Base-by-base conservation (phyloP, 176 grass and related monocot species). In the Phyllostachys edulis region DNA sequence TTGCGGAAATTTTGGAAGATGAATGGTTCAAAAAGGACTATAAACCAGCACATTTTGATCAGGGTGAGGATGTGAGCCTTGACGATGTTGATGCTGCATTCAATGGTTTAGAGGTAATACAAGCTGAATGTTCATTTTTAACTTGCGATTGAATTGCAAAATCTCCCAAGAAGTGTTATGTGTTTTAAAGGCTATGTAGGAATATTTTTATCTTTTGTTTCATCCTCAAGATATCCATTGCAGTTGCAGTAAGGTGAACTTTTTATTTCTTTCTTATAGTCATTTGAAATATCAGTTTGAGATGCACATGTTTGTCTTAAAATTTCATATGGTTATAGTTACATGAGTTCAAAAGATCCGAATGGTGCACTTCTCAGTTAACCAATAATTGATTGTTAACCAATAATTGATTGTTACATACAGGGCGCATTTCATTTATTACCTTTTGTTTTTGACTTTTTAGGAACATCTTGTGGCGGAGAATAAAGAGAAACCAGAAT, bases 11-110 rank as follows among this genome's bases (percentile, higher is more conserved):
- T 68, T 89, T 99, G 73, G 74, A 95, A 87, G 91, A 99, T 84
- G 81, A 93, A 81, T 99, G 96, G 96, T 99, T 99, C 75, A 92
- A 96, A 90, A 94, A 92, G 82, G 91, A 88, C 44, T 99, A 99
- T 80, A 92, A 87, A 73, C 90, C 89, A 81, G 89, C 96, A 67
- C 49, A 44, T 69, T 99, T 95, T 94, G 89, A 99, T 86, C 77
- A 92, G 62, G 86, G 87, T 26, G 75, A 87, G 80, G 93, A 94
- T 71, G 91, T 96, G 81, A 94, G 32, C 90, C 89, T 96, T 80
- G 91, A 94, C 32, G 96, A 99, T 84, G 86, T 99, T 29, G 89
- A 94, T 90, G 91, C 91, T 39, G 96, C 92, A 78, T 99, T 96
- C 78, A 85, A 94, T 79, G 84, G 89, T 73, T 96, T 93, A 29